phyloP scores from a whole-genome alignment of 2,329 filamentous ascomycete genomes.

The Paradendryphiella salina region DNA sequence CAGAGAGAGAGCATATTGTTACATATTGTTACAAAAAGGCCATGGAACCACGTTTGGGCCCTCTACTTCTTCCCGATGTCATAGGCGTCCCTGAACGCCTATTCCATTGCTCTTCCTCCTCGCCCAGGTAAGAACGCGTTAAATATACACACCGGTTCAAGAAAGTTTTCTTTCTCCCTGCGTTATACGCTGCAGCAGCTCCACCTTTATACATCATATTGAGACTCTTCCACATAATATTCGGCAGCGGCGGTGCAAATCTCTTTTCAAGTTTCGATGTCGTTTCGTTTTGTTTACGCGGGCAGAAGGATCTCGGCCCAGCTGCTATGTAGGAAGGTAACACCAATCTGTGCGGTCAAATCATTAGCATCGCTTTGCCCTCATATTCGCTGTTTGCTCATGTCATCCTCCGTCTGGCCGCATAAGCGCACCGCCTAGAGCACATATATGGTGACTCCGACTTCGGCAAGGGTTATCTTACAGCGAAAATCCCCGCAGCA shows the following conservation, averaged over 20 bases:
- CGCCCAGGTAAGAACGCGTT: neutral
- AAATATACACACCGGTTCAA: constrained; percentile 3
- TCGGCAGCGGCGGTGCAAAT: neutral
- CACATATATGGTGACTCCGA: neutral
- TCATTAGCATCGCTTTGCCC: constrained; percentile 25
- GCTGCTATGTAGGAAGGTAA: constrained; percentile 58
- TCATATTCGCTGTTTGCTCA: neutral
- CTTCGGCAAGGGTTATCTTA: constrained; percentile 40
- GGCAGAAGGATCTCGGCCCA: constrained; percentile 57
- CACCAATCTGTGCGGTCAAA: constrained; percentile 48
- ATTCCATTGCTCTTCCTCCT: neutral
- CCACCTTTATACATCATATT: neutral
- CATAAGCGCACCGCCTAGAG: neutral
- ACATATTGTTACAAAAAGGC: constrained; percentile 5
- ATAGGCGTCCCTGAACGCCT: constrained; percentile 6
- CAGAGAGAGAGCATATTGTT: constrained; percentile 4
- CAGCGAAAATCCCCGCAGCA: constrained; percentile 55
- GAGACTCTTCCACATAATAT: neutral
- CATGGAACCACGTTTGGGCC: neutral
- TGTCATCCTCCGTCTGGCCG: neutral
- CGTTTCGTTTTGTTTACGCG: constrained; percentile 43
- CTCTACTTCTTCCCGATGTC: neutral
- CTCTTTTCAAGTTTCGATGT: neutral
- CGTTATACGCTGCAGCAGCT: neutral
- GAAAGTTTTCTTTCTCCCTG: neutral